Evolutionary conservation across 495 filamentous ascomycete species (phyloP), one percentile per base, ranked within the genome.

Genomic region (Lepidopterella palustris): DNA sequence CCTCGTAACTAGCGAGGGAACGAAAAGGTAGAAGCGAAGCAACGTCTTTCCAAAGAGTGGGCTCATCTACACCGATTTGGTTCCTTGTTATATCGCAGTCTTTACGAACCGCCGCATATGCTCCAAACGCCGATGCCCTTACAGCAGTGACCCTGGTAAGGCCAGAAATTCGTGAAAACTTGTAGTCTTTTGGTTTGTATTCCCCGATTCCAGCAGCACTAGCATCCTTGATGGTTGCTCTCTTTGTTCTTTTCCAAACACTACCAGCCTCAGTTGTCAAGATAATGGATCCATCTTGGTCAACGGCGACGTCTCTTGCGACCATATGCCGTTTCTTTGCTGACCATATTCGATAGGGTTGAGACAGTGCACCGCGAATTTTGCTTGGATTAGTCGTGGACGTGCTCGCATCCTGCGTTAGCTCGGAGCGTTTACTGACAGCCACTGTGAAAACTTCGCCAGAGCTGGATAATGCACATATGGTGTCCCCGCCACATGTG

Each of bases 231-330:
- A 83, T 81, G 60, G 91, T 92, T 8, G 80, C 77, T 63, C 95
- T 81, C 65, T 88, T 90, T 57, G 89, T 80, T 48, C 92, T 84
- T 56, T 81, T 84, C 92, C 92, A 98, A 1, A 96, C 92, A 45
- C 88, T 92, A 5, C 93, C 93, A 32, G 89, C 90, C 57, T 89
- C 79, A 1, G 93, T 97, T 64, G 89, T 92, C 58, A 98, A 83
- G 58, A 98, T 95, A 59, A 98, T 89, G 2, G 91, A 96, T 5
- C 91, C 95, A 76, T 97, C 88, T 70, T 95, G 89, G 13, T 90
- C 89, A 4, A 98, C 85, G 60, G 84, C 88, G 18, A 95, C 87
- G 63, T 96, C 95, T 60, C 79, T 81, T 8, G 87, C 92, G 10
- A 89, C 90, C 81, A 95, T 95, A 57, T 88, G 83, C 3, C 82